Percentiles rank a stretch among this genome's conserved stretches.
phyloP scores from a whole-genome alignment of 2,329 filamentous ascomycete species.

The Pseudogymnoascus sp. region DNA sequence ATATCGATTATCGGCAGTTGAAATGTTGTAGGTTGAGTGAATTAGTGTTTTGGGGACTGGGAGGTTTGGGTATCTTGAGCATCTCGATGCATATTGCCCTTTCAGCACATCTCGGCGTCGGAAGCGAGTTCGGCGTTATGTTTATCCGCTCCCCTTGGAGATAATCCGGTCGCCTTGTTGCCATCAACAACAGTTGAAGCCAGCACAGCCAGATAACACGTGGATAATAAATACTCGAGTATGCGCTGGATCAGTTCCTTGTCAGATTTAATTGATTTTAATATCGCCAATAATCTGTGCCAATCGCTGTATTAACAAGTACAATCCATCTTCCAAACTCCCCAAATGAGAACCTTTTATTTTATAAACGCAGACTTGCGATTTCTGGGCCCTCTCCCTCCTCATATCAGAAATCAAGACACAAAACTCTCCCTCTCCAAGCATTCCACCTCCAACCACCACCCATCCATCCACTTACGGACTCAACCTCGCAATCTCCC shows the following conservation, averaged over 20 bases:
- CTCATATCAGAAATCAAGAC: background rate
- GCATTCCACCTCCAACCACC: background rate
- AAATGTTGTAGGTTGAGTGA: slow-evolving; percentile 5
- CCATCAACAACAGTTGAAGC: background rate
- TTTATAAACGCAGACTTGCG: background rate
- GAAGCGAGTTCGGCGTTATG: background rate
- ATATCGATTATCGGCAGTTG: slow-evolving; percentile 1
- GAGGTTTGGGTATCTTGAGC: background rate
- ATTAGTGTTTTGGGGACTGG: background rate
- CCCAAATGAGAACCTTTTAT: background rate
- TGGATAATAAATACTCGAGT: background rate
- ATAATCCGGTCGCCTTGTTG: background rate
- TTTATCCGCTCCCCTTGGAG: background rate
- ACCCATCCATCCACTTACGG: slow-evolving; percentile 39
- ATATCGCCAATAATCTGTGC: background rate
- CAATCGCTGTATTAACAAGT: background rate
- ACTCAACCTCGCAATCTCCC: slow-evolving; percentile 67
- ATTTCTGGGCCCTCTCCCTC: background rate
- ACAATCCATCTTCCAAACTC: background rate
- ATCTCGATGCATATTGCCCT: background rate
- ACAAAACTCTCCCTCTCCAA: background rate
- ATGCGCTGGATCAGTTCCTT: background rate
- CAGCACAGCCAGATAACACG: background rate
- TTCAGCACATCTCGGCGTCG: slow-evolving; percentile 2
- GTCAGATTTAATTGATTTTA: background rate